Base-by-base conservation (phyloP, 2,329 filamentous ascomycete genomes). In the Seiridium unicorne region DNA sequence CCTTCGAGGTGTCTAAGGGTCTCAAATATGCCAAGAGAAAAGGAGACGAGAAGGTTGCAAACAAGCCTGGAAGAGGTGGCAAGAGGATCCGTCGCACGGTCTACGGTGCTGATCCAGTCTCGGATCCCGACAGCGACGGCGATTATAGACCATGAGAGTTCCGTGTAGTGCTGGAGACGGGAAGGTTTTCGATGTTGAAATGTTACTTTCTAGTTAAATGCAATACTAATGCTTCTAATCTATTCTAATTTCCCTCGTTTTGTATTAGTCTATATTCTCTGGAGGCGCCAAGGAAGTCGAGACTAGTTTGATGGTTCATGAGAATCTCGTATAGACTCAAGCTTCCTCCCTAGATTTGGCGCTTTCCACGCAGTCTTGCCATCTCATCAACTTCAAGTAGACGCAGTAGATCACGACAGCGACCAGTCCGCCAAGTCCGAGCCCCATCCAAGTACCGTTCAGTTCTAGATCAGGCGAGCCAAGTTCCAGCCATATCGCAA, bases 401-500 rank as follows among this genome's bases (percentile, higher is more conserved):
- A 65, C 42, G n/a, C 66, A 68, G 64, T 76, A 73, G 6, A 72
- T 61, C 3, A 62, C 18, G 44, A 70, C 70, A 36, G 70, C 74
- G 1, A 74, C 55, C 3, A 71, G 66, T 65, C 74, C 72, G 18
- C 74, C 74, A 32, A 65, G 53, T 3, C 71, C 73, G 13, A 76
- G 65, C 0, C 74, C 74, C 5, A 73, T 67, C 74, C 74, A 76
- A 3, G 72, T 62, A 3, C 74, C 74, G 48, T 73, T 64, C 11
- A 79, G 62, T 42, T 65, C 68, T 56, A 73, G 62, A 2, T 64
- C 60, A 1, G 67, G 68, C 1, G 72, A 56, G 1, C 75, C 74
- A 3, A 77, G 58, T 60, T 75, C 74, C 9, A 76, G 65, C 74
- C 74, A 77, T 5, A 76, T 69, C 1, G 76, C 73, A 34, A 76